Base-by-base conservation (phyloP, 768 basidiomycete species). In the Termitomyces sp. region DNA sequence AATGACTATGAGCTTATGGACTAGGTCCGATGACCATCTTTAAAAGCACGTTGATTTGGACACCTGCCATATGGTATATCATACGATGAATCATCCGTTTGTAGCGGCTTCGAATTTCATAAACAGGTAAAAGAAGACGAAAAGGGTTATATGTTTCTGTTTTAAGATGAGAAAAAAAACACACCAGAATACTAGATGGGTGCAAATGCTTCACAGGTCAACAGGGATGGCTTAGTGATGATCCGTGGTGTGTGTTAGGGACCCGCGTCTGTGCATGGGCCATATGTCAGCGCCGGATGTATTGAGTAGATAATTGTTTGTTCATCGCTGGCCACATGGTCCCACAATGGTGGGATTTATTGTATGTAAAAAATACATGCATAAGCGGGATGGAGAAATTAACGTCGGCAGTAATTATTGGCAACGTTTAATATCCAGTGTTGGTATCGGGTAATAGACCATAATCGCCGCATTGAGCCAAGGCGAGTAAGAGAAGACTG, bases 161-260 rank as follows among this genome's bases (percentile, higher is more conserved):
- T 39, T 49, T 39, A 22, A 39, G 42, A 48, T 48, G 54, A 56
- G 61, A 56, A 55, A 20, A n/a, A 30, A 39, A 6, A 22, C 27
- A 51, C 12, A 41, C 36, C 31, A 24, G 61, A 55, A n/a, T 7
- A 20, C n/a, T 33, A 13, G 48, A 48, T 37, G 30, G 27, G 49
- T 45, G 16, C 15, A 57, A 56, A 53, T 36, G 45, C 48, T 54
- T 48, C 58, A 53, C 54, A 62, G 44, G 49, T 50, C 44, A 15
- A 57, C 55, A 44, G 33, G 22, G n/a, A 52, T 37, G 55, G 53
- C 12, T 49, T 37, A 39, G 42, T 42, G 52, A 59, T 63, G 61
- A 63, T 63, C 55, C 55, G 61, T 54, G 45, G 47, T 55, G 45
- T n/a, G 16, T 54, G 45, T 48, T 56, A 55, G 31, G 53, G 62